These are phyloP conservation scores for Delonix regia DNA, from an alignment of 306 rosid genomes.

Conservation along the genomic window DNA sequence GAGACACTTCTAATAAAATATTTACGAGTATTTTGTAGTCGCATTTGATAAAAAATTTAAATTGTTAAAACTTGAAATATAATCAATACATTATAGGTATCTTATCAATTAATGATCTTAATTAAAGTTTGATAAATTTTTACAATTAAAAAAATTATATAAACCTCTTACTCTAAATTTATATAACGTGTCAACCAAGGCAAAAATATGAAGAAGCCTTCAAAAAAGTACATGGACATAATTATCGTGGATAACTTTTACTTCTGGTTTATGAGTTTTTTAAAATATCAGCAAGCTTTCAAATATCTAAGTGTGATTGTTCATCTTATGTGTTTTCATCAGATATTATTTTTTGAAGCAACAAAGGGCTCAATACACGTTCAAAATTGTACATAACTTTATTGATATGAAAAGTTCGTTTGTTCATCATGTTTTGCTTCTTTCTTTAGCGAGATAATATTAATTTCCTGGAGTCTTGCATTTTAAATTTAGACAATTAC, in stretches of 20 bases:
- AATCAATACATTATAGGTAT: too few species aligned
- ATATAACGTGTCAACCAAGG: background rate
- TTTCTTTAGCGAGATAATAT: too few species aligned
- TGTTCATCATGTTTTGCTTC: background rate
- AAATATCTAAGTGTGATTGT: background rate
- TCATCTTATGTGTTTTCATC: background rate
- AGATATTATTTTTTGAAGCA: background rate
- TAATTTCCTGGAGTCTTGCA: too few species aligned
- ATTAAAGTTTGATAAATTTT: too few species aligned
- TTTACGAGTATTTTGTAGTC: too few species aligned
- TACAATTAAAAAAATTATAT: too few species aligned
- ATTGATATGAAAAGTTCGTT: background rate
- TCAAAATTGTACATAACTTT: background rate
- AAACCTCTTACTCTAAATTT: too few species aligned
- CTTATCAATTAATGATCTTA: too few species aligned
- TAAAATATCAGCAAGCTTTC: background rate
- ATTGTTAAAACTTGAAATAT: too few species aligned
- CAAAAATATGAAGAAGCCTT: constrained; percentile 17
- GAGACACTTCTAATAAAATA: too few species aligned
- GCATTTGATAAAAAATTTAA: too few species aligned
- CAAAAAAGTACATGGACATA: constrained; percentile 7
- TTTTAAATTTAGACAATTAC: too few species aligned
- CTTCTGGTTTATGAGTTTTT: background rate
- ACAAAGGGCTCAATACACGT: background rate
- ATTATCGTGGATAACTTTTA: background rate